Base-by-base conservation (phyloP, 2,329 filamentous ascomycete species). In the Hymenoscyphus scutula region DNA sequence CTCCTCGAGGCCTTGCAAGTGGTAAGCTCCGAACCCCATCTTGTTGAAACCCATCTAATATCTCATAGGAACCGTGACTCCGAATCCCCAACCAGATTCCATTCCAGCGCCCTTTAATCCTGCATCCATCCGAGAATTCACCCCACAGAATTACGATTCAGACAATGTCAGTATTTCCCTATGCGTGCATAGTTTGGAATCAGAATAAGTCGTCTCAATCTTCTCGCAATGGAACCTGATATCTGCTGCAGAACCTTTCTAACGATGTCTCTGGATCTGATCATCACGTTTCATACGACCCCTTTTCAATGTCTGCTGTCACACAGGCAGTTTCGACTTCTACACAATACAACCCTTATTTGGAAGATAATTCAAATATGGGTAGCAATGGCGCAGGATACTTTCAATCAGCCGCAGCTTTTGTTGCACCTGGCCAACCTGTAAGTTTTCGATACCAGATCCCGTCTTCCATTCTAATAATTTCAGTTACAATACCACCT, bases 401-500 rank as follows among this genome's bases (percentile, higher is more conserved):
- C 74, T 96, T 89, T 64, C 83, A 84, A 56, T 74, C 81, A n/a
- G 82, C 83, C 53, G 76, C 76, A 57, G 77, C 79, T 11, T 88
- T 82, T 71, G 74, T 78, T 11, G 75, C 81, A 60, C 82, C 84
- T 54, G 75, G 80, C 29, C 84, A 84, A 60, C 89, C 89, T 25
- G 85, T 88, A 76, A 72, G 81, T 72, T 11, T 38, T 32, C 32
- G 59, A 45, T 32, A 10, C 29, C 6, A 15, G 41, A 6, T 13
- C 19, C 4, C 17, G 2, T 30, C 57, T 53, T 48, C 23, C 54
- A n/a, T 61, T 56, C 72, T 73, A 59, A 74, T 62, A 23, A 55
- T 7, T 61, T n/a, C 64, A 89, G 86, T 84, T 92, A 5, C 90
- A 94, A 79, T 96, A 97, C 74, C 95, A 99, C 75, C 83, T 97